Evolutionary conservation across 2,329 filamentous ascomycete species (phyloP).

Genomic region (Cercospora sp.): DNA sequence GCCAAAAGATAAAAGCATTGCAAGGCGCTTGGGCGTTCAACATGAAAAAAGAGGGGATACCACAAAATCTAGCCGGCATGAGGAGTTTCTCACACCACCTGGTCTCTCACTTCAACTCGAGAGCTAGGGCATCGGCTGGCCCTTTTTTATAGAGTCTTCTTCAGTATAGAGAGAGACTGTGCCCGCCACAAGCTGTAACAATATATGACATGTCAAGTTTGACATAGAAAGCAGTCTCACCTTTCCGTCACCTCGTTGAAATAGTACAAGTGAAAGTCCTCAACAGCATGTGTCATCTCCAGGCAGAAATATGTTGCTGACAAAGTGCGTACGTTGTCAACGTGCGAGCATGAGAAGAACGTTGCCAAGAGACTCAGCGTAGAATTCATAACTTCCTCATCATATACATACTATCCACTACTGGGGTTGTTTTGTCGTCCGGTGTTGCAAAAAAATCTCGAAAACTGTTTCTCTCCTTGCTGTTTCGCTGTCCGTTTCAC

Average conservation of each 20-base stretch:
- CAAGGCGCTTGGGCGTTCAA: constrained; percentile 33
- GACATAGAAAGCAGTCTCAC: background rate
- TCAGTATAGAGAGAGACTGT: constrained; percentile 17
- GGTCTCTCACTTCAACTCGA: constrained; percentile 27
- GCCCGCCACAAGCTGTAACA: constrained; percentile 21
- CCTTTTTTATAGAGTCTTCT: constrained; percentile 13
- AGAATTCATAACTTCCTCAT: background rate
- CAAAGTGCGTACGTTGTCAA: no score
- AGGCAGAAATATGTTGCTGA: no score
- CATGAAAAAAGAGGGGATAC: constrained; percentile 14
- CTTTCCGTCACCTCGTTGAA: background rate
- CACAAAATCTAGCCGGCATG: constrained; percentile 15
- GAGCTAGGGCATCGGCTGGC: constrained; percentile 21
- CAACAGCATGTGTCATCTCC: no score
- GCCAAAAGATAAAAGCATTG: constrained; percentile 28
- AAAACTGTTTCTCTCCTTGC: background rate
- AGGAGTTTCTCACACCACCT: background rate
- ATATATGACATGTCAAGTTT: constrained; percentile 8
- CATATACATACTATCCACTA: background rate
- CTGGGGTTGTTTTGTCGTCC: background rate
- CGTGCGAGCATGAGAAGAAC: no score
- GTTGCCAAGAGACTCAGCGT: background rate
- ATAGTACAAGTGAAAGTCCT: no score
- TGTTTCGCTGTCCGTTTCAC: background rate
- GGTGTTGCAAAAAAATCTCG: background rate